Evolutionary conservation across 257 asterid genomes (phyloP).

Genomic region (Plantago ovata): DNA sequence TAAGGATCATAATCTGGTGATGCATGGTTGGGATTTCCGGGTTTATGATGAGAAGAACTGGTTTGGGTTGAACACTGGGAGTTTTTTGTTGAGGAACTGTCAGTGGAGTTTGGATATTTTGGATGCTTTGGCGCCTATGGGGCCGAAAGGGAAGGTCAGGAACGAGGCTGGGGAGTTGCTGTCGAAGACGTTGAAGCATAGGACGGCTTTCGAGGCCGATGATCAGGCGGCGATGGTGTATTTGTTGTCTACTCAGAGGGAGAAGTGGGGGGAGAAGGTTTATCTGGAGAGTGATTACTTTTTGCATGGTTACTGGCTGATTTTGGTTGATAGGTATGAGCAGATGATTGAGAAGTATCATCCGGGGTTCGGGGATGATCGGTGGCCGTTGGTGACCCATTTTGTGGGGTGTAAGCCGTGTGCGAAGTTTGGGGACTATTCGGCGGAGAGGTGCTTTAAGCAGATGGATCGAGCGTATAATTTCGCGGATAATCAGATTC

Average conservation of each 20-base stretch:
- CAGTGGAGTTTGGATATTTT: slow-evolving; percentile 55
- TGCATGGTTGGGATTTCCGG: slow-evolving; percentile 51
- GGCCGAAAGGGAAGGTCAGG: slow-evolving; percentile 46
- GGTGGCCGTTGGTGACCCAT: slow-evolving; percentile 62
- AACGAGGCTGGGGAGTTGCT: slow-evolving; percentile 41
- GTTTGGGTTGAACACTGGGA: slow-evolving; percentile 53
- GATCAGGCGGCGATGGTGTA: slow-evolving; percentile 65
- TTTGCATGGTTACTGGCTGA: slow-evolving; percentile 61
- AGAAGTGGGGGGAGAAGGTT: slow-evolving; percentile 53
- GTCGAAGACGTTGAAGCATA: slow-evolving; percentile 35
- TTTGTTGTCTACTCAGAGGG: slow-evolving; percentile 42
- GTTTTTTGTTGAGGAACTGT: slow-evolving; percentile 47
- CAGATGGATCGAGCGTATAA: slow-evolving; percentile 59
- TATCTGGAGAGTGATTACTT: slow-evolving; percentile 41
- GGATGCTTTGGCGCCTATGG: slow-evolving; percentile 52
- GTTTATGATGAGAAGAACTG: slow-evolving; percentile 45
- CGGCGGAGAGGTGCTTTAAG: slow-evolving; percentile 54
- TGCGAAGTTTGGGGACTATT: slow-evolving; percentile 53
- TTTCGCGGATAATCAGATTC: slow-evolving; percentile 53
- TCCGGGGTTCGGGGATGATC: slow-evolving; percentile 52
- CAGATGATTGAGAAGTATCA: slow-evolving; percentile 53
- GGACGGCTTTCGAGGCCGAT: slow-evolving; percentile 54
- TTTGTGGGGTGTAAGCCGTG: slow-evolving; percentile 67
- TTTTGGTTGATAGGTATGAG: slow-evolving; percentile 50
- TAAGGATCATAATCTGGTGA: slow-evolving; percentile 39